These are phyloP conservation scores for Yarrowia divulgata DNA, from an alignment of 805 yeast species.

Conservation along the genomic window DNA sequence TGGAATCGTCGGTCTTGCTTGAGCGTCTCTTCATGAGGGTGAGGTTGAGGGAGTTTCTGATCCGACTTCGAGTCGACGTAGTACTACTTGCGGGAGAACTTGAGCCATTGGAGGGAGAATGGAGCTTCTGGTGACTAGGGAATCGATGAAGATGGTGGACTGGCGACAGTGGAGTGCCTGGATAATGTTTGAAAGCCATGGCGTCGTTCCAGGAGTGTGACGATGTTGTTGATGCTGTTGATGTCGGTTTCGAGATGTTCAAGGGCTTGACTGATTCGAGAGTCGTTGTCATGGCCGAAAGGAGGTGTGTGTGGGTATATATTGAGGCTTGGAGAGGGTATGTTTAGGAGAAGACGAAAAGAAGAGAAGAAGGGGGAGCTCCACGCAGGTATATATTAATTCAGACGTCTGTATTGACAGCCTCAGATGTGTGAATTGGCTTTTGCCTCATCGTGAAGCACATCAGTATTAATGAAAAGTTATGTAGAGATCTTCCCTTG, in stretches of 20 bases:
- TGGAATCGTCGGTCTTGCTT: background rate
- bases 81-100: background rate
- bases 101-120: background rate
- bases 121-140: constrained; percentile 8
- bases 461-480: background rate
- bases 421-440: background rate
- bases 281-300: background rate
- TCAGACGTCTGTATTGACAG: background rate
- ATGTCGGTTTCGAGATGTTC: constrained; percentile 2
- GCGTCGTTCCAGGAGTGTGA: background rate
- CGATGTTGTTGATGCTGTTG: too few species aligned
- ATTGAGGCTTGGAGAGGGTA: constrained; percentile 11
- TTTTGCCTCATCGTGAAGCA: constrained; percentile 18
- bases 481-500: too few species aligned
- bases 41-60: constrained; percentile 23
- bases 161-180: background rate
- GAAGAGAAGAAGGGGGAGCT: background rate
- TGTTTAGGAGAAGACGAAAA: background rate
- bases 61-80: background rate
- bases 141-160: constrained; percentile 3
- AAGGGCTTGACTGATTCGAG: constrained; percentile 21
- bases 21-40: constrained; percentile 20
- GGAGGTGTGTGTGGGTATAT: background rate
- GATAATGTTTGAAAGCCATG: background rate
- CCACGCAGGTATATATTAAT: background rate